Percentiles rank a stretch among this genome's conserved stretches.
Conservation (phyloP, 148 eudicot species). For the Vaccinium macrocarpon region DNA sequence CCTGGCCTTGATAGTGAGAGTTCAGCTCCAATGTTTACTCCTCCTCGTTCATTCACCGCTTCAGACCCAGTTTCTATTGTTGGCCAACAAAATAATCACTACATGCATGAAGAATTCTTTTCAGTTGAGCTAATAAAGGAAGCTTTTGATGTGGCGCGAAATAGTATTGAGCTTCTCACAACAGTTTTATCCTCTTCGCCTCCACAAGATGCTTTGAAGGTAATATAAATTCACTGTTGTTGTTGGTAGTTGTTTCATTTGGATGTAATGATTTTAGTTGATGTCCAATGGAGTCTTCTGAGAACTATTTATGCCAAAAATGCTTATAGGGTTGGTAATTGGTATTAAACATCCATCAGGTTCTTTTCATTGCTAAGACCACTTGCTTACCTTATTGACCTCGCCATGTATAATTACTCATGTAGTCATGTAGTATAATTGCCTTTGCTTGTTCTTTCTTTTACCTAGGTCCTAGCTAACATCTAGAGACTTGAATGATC, state of each 20-base stretch:
- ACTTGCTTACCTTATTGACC: neutral
- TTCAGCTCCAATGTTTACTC: conserved; percentile 80
- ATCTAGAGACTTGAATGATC: neutral
- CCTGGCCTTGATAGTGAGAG: conserved; percentile 96
- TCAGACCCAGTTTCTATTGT: conserved; percentile 53
- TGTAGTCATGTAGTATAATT: neutral
- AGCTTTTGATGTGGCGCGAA: conserved; percentile 91
- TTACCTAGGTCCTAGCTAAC: neutral
- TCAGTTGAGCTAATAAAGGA: conserved; percentile 82
- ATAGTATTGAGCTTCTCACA: conserved; percentile 81
- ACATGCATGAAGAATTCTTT: conserved; percentile 50
- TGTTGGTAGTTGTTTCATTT: neutral
- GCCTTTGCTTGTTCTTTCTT: neutral
- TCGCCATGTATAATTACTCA: neutral
- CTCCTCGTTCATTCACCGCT: conserved; percentile 73
- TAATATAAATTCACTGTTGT: conserved; percentile 26
- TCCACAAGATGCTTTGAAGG: conserved; percentile 88
- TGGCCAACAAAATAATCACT: conserved; percentile 41
- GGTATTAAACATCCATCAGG: neutral
- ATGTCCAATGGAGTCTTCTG: neutral
- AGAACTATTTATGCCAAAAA: neutral
- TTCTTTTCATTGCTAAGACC: neutral
- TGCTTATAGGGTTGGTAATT: neutral
- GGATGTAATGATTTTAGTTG: neutral
- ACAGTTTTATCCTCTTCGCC: conserved; percentile 94